Base-by-base conservation (phyloP, 805 yeast genomes). In the Starmerella etchellsii region DNA sequence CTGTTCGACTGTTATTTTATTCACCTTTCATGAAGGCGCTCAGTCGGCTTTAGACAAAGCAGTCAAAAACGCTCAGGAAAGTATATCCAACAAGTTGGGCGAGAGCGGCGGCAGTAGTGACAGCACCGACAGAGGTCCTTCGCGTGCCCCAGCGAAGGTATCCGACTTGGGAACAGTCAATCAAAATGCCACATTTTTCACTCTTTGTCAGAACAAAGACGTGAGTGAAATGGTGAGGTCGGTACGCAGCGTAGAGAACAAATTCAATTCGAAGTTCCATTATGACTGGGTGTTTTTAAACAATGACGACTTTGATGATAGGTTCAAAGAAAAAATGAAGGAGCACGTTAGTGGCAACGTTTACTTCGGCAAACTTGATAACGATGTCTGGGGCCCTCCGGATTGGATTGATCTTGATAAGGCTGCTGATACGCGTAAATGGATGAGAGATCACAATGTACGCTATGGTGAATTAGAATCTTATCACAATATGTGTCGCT, bases 221-320 rank as follows among this genome's bases (percentile, higher is more conserved):
- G 59, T 81, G 3, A 71, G 67, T 54, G 62, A 61, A 13, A 64
- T 81, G 55, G 56, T 76, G 5, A 68, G 68, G 32, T 69, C 88
- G 3, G 71, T 81, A 37, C 69, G 73, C 48, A 68, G 69, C 42
- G 72, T 76, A 34, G 81, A 81, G 54, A 76, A 70, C 48, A 60
- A 87, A 29, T 81, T 79, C 64, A 81, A 81, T 59, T 27, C 54
- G 31, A 62, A 66, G 39, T 77, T 59, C 54, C 70, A 74, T 49
- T 81, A 81, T 54, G 91, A 81, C 57, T 81, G 85, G 83, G 77
- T 80, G 2, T 81, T 82, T 51, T 58, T 81, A 36, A 82, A 82
- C 57, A 85, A 82, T 54, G 70, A 65, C 46, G 73, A 70, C 2
- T 82, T 82, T 57, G 55, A 68, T 32, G 68, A 65, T 3, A 72